Conservation (phyloP, 208 protist species). For the Tetramitus jugosus region DNA sequence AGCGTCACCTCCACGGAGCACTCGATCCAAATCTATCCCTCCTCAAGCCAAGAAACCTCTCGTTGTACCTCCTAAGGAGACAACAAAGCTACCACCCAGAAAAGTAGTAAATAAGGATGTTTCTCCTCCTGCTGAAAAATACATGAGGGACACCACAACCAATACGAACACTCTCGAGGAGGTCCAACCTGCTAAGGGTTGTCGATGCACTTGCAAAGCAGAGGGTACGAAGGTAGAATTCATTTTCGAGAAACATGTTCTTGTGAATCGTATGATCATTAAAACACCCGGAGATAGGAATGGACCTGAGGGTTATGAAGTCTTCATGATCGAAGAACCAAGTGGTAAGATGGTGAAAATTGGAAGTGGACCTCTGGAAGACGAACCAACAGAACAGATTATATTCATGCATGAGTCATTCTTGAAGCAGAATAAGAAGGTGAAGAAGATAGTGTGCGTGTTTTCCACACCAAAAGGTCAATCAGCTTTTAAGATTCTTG, state of each 20-base stretch:
- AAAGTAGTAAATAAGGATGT: too few species aligned
- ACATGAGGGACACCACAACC: background rate
- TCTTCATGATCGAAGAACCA: background rate
- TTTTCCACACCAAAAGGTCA: background rate
- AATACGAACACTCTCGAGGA: background rate
- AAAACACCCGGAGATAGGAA: background rate
- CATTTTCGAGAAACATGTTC: background rate
- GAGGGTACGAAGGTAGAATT: background rate
- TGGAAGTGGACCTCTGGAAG: background rate
- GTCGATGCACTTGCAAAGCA: background rate
- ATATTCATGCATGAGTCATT: background rate
- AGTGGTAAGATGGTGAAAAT: background rate
- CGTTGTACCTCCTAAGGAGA: too few species aligned
- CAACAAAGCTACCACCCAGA: too few species aligned
- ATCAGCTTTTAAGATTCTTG: background rate
- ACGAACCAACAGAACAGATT: background rate
- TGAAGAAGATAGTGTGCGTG: background rate
- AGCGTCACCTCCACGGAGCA: background rate
- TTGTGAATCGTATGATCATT: background rate
- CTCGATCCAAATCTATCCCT: too few species aligned
- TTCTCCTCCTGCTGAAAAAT: background rate
- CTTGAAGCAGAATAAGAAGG: too few species aligned
- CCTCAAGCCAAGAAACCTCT: too few species aligned
- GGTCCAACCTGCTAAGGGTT: background rate
- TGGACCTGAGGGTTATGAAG: background rate